phyloP scores from a whole-genome alignment of 2,329 filamentous ascomycete species.

The Aspergillus sp. region DNA sequence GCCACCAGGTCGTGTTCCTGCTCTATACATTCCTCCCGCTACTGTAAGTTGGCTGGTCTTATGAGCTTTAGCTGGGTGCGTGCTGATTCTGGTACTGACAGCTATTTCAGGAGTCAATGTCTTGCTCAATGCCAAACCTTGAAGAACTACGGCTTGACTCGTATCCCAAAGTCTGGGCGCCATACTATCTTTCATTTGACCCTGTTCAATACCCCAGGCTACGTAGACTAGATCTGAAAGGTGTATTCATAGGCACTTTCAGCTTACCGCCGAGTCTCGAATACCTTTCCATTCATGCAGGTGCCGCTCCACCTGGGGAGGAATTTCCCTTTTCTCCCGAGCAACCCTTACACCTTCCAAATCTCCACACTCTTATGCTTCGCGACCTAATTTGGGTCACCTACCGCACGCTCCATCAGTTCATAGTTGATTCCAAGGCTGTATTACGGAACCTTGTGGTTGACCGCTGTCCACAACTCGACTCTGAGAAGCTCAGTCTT shows the following conservation, averaged over 20 bases:
- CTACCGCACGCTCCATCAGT: slow-evolving; percentile 10
- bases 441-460: slow-evolving; percentile 30
- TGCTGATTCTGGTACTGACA: neutral
- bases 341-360: slow-evolving; percentile 22
- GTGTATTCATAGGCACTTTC: slow-evolving; percentile 25
- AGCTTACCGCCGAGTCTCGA: slow-evolving; percentile 33
- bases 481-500: slow-evolving; percentile 13
- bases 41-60: neutral
- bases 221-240: slow-evolving; percentile 32
- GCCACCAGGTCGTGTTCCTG: slow-evolving; percentile 16
- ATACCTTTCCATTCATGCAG: slow-evolving; percentile 30
- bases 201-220: slow-evolving; percentile 24
- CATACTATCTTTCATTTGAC: slow-evolving; percentile 21
- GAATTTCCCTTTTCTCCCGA: slow-evolving; percentile 15
- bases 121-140: slow-evolving; percentile 30
- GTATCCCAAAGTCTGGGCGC: slow-evolving; percentile 23
- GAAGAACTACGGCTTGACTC: slow-evolving; percentile 36
- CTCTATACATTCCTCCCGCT: slow-evolving; percentile 21
- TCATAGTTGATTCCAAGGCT: slow-evolving; percentile 23
- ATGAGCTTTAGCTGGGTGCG: neutral
- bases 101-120: slow-evolving; percentile 12
- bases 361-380: slow-evolving; percentile 32
- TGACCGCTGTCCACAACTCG: slow-evolving; percentile 29
- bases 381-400: slow-evolving; percentile 30
- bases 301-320: slow-evolving; percentile 15